Evolutionary conservation across 2,329 filamentous ascomycete genomes (phyloP), one percentile per base, ranked within the genome.

Genomic region (Apiospora malaysiana): DNA sequence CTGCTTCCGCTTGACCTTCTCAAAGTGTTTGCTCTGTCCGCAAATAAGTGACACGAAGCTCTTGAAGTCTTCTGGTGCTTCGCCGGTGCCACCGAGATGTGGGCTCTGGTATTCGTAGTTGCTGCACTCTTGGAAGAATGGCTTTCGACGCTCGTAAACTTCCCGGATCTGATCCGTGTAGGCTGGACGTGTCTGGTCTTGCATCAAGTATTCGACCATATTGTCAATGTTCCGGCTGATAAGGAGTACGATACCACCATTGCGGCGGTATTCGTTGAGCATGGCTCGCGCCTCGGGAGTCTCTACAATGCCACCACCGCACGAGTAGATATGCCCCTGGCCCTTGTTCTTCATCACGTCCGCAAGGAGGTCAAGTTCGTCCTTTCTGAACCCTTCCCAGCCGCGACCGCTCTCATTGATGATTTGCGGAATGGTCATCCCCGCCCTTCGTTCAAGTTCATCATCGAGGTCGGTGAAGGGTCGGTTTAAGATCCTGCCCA

Each of bases 51-150:
- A 86, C 67, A 95, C 81, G 79, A 97, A 95, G 66, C 91, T 89
- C 23, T 85, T 85, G 77, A 97, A 96, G 77, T 95, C 92, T 66
- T 89, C 83, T 47, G 91, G 85, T 40, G 88, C 74, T 72, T 82
- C 79, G n/a, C 78, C 80, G 25, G 86, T 78, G 14, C 79, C 80
- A 63, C 85, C 83, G 1, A 82, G 76, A 74, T 89, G 90, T 68
- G 94, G 94, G 80, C 93, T 97, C 83, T 95, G 93, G 83, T 97
- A 98, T 76, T 97, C 91, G 76, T 94, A 92, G 79, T 97, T 99
- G 84, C 95, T 98, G 85, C 96, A 98, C 80, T 95, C 90, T 71
- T 93, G 88, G 81, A 94, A 98, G 91, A 94, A 97, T 3, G 92
- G 92, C 80, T 94, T 96, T 47, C 96, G 91, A 69, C 95, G 92